These are phyloP conservation scores for Candida corydali DNA, from an alignment of 805 yeast genomes.

Conservation along the genomic window DNA sequence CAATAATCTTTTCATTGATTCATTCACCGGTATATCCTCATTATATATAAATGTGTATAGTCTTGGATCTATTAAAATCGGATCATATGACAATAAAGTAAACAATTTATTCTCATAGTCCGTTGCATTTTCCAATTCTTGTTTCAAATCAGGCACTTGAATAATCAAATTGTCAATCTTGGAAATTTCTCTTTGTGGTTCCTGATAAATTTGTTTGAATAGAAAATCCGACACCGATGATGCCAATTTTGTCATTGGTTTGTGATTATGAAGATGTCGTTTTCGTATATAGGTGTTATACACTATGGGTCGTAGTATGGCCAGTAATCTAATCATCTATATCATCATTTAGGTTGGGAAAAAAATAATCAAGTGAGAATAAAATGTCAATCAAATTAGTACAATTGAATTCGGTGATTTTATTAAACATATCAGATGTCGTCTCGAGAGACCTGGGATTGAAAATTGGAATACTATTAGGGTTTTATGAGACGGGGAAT, in stretches of 20 bases:
- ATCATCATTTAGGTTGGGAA: not conserved
- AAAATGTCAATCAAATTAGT: conserved; percentile 4
- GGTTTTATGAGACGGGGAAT: conserved; percentile 11
- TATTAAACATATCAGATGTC: conserved; percentile 29
- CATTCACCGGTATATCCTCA: conserved; percentile 9
- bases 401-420: conserved; percentile 21
- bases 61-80: conserved; percentile 26
- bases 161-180: not conserved
- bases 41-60: conserved; percentile 16
- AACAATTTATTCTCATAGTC: conserved; percentile 28
- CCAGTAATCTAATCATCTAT: too few species aligned
- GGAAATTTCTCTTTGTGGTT: not conserved
- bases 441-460: conserved; percentile 16
- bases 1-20: conserved; percentile 19
- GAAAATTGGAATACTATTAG: conserved; percentile 27
- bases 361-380: not conserved
- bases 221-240: conserved; percentile 1
- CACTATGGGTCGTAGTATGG: not conserved
- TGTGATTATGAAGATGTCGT: not conserved
- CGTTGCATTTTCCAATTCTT: conserved; percentile 18
- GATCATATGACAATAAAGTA: conserved; percentile 27
- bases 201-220: not conserved
- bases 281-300: not conserved
- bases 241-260: not conserved
- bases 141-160: conserved; percentile 13